Evolutionary conservation across 495 filamentous ascomycete species (phyloP).

Genomic region (Daldinia grandis): DNA sequence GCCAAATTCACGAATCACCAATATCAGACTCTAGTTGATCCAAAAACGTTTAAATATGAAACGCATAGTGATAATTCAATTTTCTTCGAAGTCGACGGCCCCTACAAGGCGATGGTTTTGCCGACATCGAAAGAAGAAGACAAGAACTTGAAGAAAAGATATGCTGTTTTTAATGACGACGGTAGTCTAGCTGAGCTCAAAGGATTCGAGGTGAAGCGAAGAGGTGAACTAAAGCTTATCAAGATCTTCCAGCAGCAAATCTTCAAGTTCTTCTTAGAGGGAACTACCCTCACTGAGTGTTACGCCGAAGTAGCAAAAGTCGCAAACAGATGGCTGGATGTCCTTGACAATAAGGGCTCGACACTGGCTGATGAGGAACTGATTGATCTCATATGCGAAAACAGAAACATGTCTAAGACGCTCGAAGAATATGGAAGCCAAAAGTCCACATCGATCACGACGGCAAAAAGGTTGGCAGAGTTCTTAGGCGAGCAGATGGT

Average conservation of each 20-base stretch:
- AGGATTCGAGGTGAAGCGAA: slow-evolving; percentile 96
- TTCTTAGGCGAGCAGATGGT: slow-evolving; percentile 98
- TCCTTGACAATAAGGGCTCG: slow-evolving; percentile 82
- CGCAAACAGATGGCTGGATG: slow-evolving; percentile 96
- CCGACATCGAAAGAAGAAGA: slow-evolving; percentile 98
- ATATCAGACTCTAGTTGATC: slow-evolving; percentile 88
- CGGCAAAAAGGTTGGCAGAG: slow-evolving; percentile 92
- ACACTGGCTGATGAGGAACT: slow-evolving; percentile 95
- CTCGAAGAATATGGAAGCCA: slow-evolving; percentile 94
- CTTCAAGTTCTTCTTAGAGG: slow-evolving; percentile 98
- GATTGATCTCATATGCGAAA: slow-evolving; percentile 98
- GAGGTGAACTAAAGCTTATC: slow-evolving; percentile 98
- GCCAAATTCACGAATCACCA: slow-evolving; percentile 95
- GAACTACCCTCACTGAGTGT: slow-evolving; percentile 82
- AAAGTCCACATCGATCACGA: slow-evolving; percentile 98
- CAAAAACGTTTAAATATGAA: slow-evolving; percentile 83
- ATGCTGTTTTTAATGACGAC: slow-evolving; percentile 98
- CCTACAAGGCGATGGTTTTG: slow-evolving; percentile 96
- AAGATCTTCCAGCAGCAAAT: slow-evolving; percentile 99
- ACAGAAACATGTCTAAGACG: slow-evolving; percentile 96
- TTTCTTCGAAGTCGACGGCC: slow-evolving; percentile 99
- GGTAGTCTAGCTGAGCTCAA: slow-evolving; percentile 96
- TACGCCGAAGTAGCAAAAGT: slow-evolving; percentile 92
- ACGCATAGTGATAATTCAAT: slow-evolving; percentile 98
- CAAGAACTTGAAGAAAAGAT: slow-evolving; percentile 99